These are phyloP conservation scores for Termitomyces heimii DNA, from an alignment of 768 basidiomycete genomes.

Conservation along the genomic window DNA sequence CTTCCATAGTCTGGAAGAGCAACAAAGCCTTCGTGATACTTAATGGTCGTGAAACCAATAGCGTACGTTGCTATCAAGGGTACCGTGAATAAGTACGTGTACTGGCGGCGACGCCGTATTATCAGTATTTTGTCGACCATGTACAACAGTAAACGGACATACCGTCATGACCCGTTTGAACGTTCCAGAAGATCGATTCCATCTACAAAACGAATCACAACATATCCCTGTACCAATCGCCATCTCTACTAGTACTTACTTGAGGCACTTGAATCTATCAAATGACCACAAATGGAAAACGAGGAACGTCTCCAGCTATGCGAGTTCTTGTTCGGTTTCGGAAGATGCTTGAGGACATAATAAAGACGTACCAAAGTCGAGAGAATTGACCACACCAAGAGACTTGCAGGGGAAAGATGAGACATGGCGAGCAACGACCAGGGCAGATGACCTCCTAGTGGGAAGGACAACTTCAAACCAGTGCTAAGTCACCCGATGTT, in stretches of 20 bases:
- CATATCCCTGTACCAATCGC: background rate
- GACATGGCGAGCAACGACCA: constrained; percentile 36
- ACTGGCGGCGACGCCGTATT: constrained; percentile 31
- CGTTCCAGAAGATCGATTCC: constrained; percentile 65
- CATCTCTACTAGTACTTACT: constrained; percentile 34
- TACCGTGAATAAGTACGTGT: constrained; percentile 61
- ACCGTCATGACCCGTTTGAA: constrained; percentile 73
- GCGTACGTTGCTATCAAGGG: constrained; percentile 56
- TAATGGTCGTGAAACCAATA: constrained; percentile 63
- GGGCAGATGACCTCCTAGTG: constrained; percentile 1
- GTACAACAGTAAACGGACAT: constrained; percentile 14
- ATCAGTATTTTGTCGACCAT: background rate
- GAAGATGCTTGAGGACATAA: background rate
- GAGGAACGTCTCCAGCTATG: constrained; percentile 57
- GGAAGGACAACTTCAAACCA: constrained; percentile 15
- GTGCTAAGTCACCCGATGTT: constrained; percentile 8
- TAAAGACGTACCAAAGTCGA: constrained; percentile 38
- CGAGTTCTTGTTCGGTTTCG: background rate
- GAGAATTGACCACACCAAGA: constrained; percentile 59
- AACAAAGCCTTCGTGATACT: constrained; percentile 65
- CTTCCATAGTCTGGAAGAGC: constrained; percentile 38
- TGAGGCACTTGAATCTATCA: constrained; percentile 71
- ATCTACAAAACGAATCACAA: constrained; percentile 32
- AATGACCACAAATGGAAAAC: constrained; percentile 76
- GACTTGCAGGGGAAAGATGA: constrained; percentile 49